A percentile compares a stretch with the other conserved stretches of the same genome.
These are phyloP conservation scores for Rhizopus stolonifer DNA, from an alignment of 371 early-diverging fungal genomes.

Conservation along the genomic window DNA sequence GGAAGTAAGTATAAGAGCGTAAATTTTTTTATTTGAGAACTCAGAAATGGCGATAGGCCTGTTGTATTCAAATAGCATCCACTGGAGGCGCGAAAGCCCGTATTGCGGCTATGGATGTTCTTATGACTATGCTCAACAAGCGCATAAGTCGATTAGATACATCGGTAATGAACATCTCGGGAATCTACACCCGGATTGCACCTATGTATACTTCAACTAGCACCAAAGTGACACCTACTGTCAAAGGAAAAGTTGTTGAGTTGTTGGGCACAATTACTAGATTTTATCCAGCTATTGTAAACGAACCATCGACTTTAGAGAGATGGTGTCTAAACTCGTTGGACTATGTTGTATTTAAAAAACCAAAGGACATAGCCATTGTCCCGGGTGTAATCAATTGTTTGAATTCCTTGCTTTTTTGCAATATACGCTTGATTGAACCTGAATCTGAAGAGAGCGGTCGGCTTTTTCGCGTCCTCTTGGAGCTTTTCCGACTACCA, in stretches of 20 bases:
- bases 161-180: background rate
- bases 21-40: background rate
- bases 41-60: background rate
- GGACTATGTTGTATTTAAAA: conserved; percentile 29
- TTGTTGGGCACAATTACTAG: conserved; percentile 46
- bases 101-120: conserved; percentile 10
- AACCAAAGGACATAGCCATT: conserved; percentile 28
- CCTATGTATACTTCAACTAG: conserved; percentile 13
- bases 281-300: conserved; percentile 30
- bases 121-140: conserved; percentile 7
- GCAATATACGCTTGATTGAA: conserved; percentile 5
- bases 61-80: conserved; percentile 5
- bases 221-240: conserved; percentile 17
- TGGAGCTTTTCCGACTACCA: background rate
- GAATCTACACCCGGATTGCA: conserved; percentile 12
- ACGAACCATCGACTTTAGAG: conserved; percentile 19
- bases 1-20: conserved; percentile 14
- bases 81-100: conserved; percentile 4
- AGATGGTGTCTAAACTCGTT: conserved; percentile 39
- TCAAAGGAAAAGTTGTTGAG: conserved; percentile 50
- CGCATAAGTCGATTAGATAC: background rate
- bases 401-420: conserved; percentile 39
- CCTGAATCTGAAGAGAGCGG: conserved; percentile 5
- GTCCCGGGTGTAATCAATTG: conserved; percentile 45
- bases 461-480: conserved; percentile 2